Percentiles rank a stretch among this genome's conserved stretches.
Conservation (phyloP, 2,329 filamentous ascomycete species). For the Cladobotryum protrusum region DNA sequence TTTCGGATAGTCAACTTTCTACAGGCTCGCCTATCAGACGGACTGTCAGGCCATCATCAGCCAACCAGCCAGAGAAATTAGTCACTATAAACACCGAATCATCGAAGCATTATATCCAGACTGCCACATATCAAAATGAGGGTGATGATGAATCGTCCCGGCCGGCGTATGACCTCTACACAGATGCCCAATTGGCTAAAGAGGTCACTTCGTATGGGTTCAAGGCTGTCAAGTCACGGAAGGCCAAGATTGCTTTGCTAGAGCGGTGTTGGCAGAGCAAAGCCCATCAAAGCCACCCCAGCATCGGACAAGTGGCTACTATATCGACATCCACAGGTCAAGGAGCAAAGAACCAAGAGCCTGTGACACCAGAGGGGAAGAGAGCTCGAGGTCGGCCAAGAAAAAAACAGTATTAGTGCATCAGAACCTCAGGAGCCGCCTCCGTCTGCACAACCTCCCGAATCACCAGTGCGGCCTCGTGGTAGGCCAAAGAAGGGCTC, state of each 20-base stretch:
- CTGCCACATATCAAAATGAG: no score
- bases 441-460: constrained; percentile 27
- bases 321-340: neutral
- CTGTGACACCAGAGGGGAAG: neutral
- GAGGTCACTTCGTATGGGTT: constrained; percentile 63
- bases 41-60: neutral
- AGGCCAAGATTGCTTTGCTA: constrained; percentile 63
- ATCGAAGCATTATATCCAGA: neutral
- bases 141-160: constrained; percentile 12
- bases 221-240: constrained; percentile 62
- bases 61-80: neutral
- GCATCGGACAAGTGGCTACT: constrained; percentile 14
- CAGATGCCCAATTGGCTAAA: constrained; percentile 55
- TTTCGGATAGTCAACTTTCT: constrained; percentile 19
- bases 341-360: neutral
- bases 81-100: no score
- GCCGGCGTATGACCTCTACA: constrained; percentile 56
- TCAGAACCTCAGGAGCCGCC: constrained; percentile 27
- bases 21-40: constrained; percentile 4
- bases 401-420: constrained; percentile 21
- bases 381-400: constrained; percentile 28
- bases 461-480: constrained; percentile 31
- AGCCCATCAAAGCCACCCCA: constrained; percentile 22
- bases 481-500: constrained; percentile 37
- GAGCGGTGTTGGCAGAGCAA: constrained; percentile 66